Evolutionary conservation across 1,284 basidiomycete genomes (phyloP), one percentile per base, ranked within the genome.

Genomic region (Cryptococcus sp.): DNA sequence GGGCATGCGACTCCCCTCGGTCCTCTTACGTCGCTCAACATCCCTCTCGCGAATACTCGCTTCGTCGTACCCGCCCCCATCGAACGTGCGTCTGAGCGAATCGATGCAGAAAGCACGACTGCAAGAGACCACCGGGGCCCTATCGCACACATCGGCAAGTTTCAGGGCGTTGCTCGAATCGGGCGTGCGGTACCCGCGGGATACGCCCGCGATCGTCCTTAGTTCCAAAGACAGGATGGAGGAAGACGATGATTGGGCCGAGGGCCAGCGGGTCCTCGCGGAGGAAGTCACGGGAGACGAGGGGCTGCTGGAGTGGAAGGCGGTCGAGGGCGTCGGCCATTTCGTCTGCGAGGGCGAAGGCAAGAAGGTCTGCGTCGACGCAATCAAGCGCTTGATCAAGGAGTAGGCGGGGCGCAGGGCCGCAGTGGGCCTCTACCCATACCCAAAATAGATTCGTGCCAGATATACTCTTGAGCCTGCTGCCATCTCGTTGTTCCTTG

Each of bases 241-340:
- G 22, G 50, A 53, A 11, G 62, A 70, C 39, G 65, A 65, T 16
- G 61, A 52, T 6, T 77, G 75, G 75, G 67, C 63, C 25, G 68
- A 73, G 46, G 75, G 72, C 3, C 75, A 77, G 56, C 50, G 70
- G 17, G 66, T 66, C 11, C 51, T 77, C 44, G 72, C 69, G 13
- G 64, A 72, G 60, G 72, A 74, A 42, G 72, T 76, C 17, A 76
- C 72, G 27, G 58, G 64, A 20, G 68, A 72, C 44, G 64, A 68
- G 17, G 74, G 70, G 5, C 51, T 74, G 55, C 56, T 73, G 17
- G 60, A 62, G 17, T 77, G 75, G 75, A 54, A 62, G 5, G 63
- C 72, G 50, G 66, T 77, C n/a, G 54, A 65, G 27, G 64, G 60
- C 5, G 65, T 64, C 0, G 70, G 67, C 3, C 72, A 73, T 56